Evolutionary conservation across 2,329 filamentous ascomycete genomes (phyloP).

Genomic region (Stachybotrys chartarum): DNA sequence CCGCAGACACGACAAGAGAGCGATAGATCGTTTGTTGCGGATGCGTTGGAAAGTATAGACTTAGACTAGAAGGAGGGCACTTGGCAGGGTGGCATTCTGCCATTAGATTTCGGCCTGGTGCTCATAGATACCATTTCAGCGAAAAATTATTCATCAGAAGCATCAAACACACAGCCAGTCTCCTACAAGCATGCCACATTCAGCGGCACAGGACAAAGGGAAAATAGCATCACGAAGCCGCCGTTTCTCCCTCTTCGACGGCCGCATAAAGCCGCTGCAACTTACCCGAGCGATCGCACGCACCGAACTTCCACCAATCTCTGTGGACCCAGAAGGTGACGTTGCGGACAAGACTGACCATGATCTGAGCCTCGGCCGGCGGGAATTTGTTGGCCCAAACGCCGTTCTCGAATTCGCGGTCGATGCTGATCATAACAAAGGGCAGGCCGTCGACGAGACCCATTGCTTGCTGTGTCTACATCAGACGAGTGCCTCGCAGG

Average conservation of each 20-base stretch:
- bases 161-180: neutral
- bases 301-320: neutral
- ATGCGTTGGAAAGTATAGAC: slow-evolving; percentile 15
- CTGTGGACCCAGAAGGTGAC: neutral
- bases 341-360: neutral
- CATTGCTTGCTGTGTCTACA: neutral
- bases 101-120: neutral
- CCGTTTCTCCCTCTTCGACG: neutral
- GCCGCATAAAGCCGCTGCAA: neutral
- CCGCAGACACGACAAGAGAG: slow-evolving; percentile 2
- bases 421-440: neutral
- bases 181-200: neutral
- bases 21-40: slow-evolving; percentile 12
- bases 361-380: neutral
- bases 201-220: neutral
- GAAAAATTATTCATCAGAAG: neutral
- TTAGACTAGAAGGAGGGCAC: slow-evolving; percentile 11
- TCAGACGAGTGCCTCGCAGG: too few relatives aligned
- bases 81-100: neutral
- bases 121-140: neutral
- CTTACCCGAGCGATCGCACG: neutral
- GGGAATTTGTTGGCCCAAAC: neutral
- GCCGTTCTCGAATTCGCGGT: neutral
- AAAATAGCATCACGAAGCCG: neutral
- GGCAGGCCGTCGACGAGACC: neutral